phyloP scores from a whole-genome alignment of 1,139 yeast genomes.

The Debaryomyces subglobosus region DNA sequence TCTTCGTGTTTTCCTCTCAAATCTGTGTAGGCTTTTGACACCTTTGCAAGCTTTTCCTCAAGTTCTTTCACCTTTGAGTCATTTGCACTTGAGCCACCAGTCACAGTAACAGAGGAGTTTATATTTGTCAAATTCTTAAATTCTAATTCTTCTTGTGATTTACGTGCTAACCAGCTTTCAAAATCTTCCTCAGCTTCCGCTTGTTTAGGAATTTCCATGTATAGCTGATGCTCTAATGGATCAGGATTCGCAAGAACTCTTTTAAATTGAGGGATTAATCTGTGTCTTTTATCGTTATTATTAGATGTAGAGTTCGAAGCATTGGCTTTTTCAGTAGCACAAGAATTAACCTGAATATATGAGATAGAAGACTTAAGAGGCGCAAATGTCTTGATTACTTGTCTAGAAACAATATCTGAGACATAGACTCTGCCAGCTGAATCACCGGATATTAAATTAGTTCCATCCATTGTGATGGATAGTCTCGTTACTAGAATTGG shows the following conservation, averaged over 20 bases:
- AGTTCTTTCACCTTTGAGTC: conserved; percentile 25
- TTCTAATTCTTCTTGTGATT: conserved; percentile 53
- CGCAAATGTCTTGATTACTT: conserved; percentile 67
- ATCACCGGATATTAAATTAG: conserved; percentile 75
- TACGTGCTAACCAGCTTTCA: conserved; percentile 47
- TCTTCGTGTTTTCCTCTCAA: conserved; percentile 64
- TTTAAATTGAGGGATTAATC: conserved; percentile 58
- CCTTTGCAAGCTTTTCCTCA: conserved; percentile 49
- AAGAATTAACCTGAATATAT: conserved; percentile 23
- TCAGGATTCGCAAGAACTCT: conserved; percentile 53
- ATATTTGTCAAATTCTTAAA: conserved; percentile 47
- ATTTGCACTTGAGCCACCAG: conserved; percentile 13
- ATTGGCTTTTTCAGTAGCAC: conserved; percentile 17
- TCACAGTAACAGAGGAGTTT: conserved; percentile 34
- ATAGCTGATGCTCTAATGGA: conserved; percentile 52
- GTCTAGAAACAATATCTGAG: conserved; percentile 77
- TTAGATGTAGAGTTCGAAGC: conserved; percentile 13
- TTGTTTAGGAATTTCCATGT: conserved; percentile 42
- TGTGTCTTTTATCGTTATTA: conserved; percentile 40
- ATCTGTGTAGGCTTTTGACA: conserved; percentile 61
- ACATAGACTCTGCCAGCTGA: conserved; percentile 65
- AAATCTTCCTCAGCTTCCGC: conserved; percentile 22
- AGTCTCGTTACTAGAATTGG: conserved; percentile 49
- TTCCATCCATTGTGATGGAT: conserved; percentile 74
- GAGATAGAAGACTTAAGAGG: conserved; percentile 49